phyloP scores from a whole-genome alignment of 495 filamentous ascomycete species.

The Cairneyella variabilis region DNA sequence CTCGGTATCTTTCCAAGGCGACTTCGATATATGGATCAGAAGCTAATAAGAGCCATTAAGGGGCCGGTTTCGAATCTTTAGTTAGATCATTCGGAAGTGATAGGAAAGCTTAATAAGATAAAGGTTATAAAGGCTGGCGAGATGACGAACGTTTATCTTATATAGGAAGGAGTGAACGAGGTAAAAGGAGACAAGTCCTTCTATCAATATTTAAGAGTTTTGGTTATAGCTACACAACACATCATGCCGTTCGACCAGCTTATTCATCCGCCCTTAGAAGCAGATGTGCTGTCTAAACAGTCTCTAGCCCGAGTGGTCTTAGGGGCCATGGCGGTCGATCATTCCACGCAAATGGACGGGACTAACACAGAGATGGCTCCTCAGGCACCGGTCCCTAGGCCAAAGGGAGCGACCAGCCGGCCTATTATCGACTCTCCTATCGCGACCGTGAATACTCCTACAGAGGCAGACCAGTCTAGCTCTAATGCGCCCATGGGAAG shows the following conservation, averaged over 20 bases:
- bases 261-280: no score
- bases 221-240: slow-evolving; percentile 6
- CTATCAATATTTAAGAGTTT: slow-evolving; percentile 10
- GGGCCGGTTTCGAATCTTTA: slow-evolving; percentile 10
- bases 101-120: slow-evolving; percentile 15
- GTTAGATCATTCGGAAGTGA: slow-evolving; percentile 12
- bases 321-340: no score
- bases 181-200: slow-evolving; percentile 7
- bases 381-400: no score
- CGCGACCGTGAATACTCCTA: no score
- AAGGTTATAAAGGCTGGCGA: slow-evolving; percentile 12
- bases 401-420: no score
- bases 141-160: slow-evolving; percentile 13
- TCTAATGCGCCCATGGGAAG: no score
- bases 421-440: no score
- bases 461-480: no score
- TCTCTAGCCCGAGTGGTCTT: no score
- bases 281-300: no score
- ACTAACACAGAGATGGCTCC: no score
- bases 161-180: slow-evolving; percentile 11
- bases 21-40: slow-evolving; percentile 4
- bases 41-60: slow-evolving; percentile 10
- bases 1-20: slow-evolving; percentile 7
- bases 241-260: slow-evolving; percentile 10
- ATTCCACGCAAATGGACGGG: no score